Evolutionary conservation across 768 basidiomycete species (phyloP).

Genomic region (Hygrocybe punicea): DNA sequence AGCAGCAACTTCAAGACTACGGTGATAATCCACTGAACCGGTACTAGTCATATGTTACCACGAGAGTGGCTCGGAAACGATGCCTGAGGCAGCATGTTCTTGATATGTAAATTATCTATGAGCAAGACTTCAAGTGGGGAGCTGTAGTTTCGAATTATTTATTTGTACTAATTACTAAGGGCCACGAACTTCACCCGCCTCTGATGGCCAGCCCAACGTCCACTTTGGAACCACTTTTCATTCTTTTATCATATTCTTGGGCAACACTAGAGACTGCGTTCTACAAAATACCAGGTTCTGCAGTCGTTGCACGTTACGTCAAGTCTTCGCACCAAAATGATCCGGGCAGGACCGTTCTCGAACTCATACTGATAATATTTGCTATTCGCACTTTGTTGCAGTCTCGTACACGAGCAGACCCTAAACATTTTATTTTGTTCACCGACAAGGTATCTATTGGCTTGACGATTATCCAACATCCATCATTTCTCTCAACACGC

Average conservation of each 20-base stretch:
- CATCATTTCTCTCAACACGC: neutral
- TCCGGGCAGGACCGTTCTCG: slow-evolving; percentile 86
- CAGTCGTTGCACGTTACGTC: slow-evolving; percentile 85
- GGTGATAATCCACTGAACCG: too few species aligned
- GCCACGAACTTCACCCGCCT: too few species aligned
- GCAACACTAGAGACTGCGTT: slow-evolving; percentile 62
- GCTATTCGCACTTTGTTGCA: slow-evolving; percentile 88
- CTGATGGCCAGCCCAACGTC: slow-evolving; percentile 18
- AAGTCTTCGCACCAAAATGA: slow-evolving; percentile 95
- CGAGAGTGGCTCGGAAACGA: too few species aligned
- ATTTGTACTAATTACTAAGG: too few species aligned
- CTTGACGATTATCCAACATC: neutral
- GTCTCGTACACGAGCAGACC: slow-evolving; percentile 83
- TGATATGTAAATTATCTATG: too few species aligned
- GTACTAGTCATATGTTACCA: too few species aligned
- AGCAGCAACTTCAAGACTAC: too few species aligned
- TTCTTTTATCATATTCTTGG: slow-evolving; percentile 61
- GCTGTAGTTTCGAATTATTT: too few species aligned
- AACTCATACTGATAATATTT: slow-evolving; percentile 83
- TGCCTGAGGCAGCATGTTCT: too few species aligned
- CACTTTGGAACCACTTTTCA: slow-evolving; percentile 51
- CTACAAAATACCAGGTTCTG: slow-evolving; percentile 74
- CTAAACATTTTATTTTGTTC: slow-evolving; percentile 88
- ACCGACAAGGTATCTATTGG: slow-evolving; percentile 71
- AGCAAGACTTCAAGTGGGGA: too few species aligned